Conservation (phyloP, 2,329 filamentous ascomycete genomes). For the Xylariaceae sp. region DNA sequence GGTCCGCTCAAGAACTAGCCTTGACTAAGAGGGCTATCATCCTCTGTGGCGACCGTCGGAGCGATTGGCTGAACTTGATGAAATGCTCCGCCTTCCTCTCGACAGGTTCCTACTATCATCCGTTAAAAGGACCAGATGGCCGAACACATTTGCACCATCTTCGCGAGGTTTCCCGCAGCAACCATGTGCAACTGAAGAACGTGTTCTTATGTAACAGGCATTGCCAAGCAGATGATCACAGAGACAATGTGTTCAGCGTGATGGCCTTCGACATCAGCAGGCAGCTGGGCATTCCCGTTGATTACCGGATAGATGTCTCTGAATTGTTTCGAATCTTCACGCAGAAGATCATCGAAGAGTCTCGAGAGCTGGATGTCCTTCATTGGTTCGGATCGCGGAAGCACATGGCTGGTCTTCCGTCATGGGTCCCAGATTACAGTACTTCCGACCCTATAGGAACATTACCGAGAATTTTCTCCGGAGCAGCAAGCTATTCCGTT, state of each 20-base stretch:
- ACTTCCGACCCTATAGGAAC: constrained; percentile 12
- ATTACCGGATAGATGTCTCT: constrained; percentile 1
- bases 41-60: constrained; percentile 8
- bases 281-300: constrained; percentile 1
- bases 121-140: constrained; percentile 9
- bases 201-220: constrained; percentile 11
- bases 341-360: constrained; percentile 3
- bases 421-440: constrained; percentile 21
- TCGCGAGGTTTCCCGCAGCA: neutral
- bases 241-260: constrained; percentile 12
- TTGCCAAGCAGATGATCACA: constrained; percentile 8
- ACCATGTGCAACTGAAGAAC: neutral
- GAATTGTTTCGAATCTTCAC: constrained; percentile 13
- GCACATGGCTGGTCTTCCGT: constrained; percentile 9
- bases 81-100: constrained; percentile 11
- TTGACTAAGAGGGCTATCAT: constrained; percentile 4
- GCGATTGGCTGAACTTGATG: constrained; percentile 7
- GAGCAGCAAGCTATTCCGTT: constrained; percentile 13
- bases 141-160: constrained; percentile 14
- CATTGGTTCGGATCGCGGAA: constrained; percentile 13
- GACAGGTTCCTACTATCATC: constrained; percentile 12
- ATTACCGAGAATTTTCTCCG: constrained; percentile 8
- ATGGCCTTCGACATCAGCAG: constrained; percentile 1
- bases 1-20: constrained; percentile 8
- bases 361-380: constrained; percentile 8